Evolutionary conservation across 495 filamentous ascomycete species (phyloP), one percentile per base, ranked within the genome.

Genomic region (Bryoglossum gracile): DNA sequence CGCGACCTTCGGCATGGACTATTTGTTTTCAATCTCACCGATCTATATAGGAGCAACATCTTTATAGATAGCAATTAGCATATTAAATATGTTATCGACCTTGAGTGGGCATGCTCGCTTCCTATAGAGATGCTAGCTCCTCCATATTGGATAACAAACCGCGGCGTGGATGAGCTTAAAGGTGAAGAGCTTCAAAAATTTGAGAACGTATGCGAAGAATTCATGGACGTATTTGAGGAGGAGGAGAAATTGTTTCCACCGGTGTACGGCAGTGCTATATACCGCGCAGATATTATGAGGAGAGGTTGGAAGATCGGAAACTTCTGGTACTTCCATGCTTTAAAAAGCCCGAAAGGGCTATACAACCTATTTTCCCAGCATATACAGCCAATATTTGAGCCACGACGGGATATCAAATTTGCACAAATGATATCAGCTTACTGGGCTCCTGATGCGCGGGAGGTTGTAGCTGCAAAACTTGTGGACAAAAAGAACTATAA

Each of bases 71-170:
- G 17, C 10, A 28, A 53, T 32, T 65, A 2, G n/a, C n/a, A n/a
- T n/a, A n/a, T n/a, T n/a, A n/a, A n/a, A n/a, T n/a, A n/a, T n/a
- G n/a, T n/a, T n/a, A 44, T 69, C 5, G 62, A 69, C 41, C 50
- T 68, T 10, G 64, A 68, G 48, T 69, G 61, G 64, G 62, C 64
- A 16, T 67, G 63, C 47, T 58, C 65, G 43, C 54, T 34, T 2
- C 65, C 65, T 23, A 53, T 61, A 8, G 62, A 69, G 50, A 62
- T 64, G 55, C 46, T 63, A 6, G 48, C 48, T 40, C 59, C 65
- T 46, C 62, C 62, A 18, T 51, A 53, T 35, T 69, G 65, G 66
- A 32, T 69, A 17, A 59, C 62, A 10, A 59, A 53, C 33, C 24
- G 56, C 24, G 23, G 52, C 22, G 44, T 62, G 0, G 65, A 67